Evolutionary conservation across 108 stramenopile species (phyloP).

Genomic region (Cylindrotheca closterium): DNA sequence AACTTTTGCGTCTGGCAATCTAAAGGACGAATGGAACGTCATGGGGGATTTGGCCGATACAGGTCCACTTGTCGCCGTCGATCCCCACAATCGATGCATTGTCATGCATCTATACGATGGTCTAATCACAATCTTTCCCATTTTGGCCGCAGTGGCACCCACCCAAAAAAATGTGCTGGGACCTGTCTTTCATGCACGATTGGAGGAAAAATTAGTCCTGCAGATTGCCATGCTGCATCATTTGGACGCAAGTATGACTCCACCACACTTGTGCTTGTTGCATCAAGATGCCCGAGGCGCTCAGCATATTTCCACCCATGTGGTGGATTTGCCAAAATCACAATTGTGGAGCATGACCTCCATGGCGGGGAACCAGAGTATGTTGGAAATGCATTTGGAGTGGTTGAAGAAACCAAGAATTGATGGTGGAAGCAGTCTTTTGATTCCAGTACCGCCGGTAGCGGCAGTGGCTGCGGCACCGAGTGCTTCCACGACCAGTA

Average conservation of each 20-base stretch:
- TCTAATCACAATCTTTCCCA: constrained; percentile 63
- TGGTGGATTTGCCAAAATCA: constrained; percentile 46
- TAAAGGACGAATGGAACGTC: constrained; percentile 36
- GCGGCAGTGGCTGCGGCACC: constrained; percentile 32
- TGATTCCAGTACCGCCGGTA: constrained; percentile 68
- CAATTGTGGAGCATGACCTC: constrained; percentile 39
- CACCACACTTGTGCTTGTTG: constrained; percentile 71
- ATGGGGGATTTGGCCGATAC: constrained; percentile 49
- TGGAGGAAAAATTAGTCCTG: constrained; percentile 72
- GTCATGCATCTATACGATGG: constrained; percentile 79
- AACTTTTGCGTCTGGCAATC: constrained; percentile 56
- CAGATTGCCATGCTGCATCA: constrained; percentile 59
- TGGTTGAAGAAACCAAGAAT: constrained; percentile 53
- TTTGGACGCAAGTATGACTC: constrained; percentile 23
- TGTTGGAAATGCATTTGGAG: constrained; percentile 10
- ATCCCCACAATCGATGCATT: constrained; percentile 65
- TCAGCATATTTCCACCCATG: constrained; percentile 72
- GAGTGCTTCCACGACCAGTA: neutral
- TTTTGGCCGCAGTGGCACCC: constrained; percentile 9
- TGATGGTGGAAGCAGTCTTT: constrained; percentile 66
- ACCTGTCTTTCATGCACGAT: constrained; percentile 62
- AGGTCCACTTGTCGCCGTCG: constrained; percentile 63
- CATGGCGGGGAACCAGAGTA: constrained; percentile 1
- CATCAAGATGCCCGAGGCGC: constrained; percentile 72
- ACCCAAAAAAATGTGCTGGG: constrained; percentile 31